Evolutionary conservation across 2,329 filamentous ascomycete genomes (phyloP).

Genomic region (Rosellinia necatrix): DNA sequence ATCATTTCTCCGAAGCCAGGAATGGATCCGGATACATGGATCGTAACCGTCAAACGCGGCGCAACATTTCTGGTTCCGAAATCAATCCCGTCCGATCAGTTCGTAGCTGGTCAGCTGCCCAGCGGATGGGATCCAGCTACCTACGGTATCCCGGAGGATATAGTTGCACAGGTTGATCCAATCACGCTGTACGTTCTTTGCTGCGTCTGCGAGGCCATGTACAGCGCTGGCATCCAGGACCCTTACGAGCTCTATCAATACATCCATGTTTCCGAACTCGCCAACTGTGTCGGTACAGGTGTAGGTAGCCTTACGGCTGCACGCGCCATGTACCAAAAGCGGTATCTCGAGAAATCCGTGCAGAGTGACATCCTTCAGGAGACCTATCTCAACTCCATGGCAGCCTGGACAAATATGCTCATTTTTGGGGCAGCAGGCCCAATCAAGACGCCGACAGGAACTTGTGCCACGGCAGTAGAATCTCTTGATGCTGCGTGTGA

Average conservation of each 20-base stretch:
- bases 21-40: constrained; percentile 89
- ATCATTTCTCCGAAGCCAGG: constrained; percentile 83
- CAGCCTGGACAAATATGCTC: constrained; percentile 99
- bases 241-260: constrained; percentile 99
- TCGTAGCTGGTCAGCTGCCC: constrained; percentile 91
- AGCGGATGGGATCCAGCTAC: constrained; percentile 96
- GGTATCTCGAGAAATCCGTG: constrained; percentile 92
- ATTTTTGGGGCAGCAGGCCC: constrained; percentile 94
- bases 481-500: constrained; percentile 97
- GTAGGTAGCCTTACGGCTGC: constrained; percentile 73
- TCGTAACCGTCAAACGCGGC: constrained; percentile 71
- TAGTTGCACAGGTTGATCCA: constrained; percentile 95
- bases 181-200: constrained; percentile 95
- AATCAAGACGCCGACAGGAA: constrained; percentile 97
- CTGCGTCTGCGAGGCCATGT: constrained; percentile 86
- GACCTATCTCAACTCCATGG: constrained; percentile 99
- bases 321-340: constrained; percentile 80
- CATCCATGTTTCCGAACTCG: constrained; percentile 94
- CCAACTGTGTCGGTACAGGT: constrained; percentile 97
- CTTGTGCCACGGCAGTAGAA: constrained; percentile 95
- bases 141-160: constrained; percentile 96
- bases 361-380: constrained; percentile 99
- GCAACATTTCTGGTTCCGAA: not conserved
- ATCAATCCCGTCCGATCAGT: not conserved
- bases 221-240: constrained; percentile 93